A percentile compares a stretch with the other conserved stretches of the same genome.
Conservation (phyloP, 1,284 basidiomycete genomes). For the Trichosporon sp. region DNA sequence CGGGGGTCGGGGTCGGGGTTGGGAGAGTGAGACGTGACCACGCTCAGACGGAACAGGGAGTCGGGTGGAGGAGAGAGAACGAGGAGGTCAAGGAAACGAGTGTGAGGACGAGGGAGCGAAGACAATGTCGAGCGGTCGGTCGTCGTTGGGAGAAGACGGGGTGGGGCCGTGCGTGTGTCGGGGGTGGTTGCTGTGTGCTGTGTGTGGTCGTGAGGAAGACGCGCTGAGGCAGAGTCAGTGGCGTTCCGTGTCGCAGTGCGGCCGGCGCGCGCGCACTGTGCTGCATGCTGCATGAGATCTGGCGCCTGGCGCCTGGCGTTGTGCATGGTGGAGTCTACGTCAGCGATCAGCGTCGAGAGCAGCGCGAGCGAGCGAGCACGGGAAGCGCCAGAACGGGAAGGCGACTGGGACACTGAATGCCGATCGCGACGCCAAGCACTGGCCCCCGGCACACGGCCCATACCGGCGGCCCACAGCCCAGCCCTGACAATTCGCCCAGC, state of each 20-base stretch:
- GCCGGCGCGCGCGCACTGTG: neutral
- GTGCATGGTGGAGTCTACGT: neutral
- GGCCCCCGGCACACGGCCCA: neutral
- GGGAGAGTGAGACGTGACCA: neutral
- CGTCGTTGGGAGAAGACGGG: neutral
- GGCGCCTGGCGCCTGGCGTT: too few species aligned
- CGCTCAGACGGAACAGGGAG: neutral
- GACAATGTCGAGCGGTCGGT: neutral
- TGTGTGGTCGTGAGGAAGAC: neutral
- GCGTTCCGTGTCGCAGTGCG: too few species aligned
- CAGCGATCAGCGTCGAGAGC: neutral
- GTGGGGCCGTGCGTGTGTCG: neutral
- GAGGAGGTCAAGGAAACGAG: neutral
- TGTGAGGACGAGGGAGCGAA: neutral
- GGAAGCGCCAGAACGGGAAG: neutral
- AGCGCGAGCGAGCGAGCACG: too few species aligned
- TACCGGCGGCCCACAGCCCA: neutral
- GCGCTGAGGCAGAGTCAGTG: neutral
- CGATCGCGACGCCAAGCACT: neutral
- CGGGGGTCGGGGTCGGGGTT: neutral
- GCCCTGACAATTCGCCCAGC: neutral
- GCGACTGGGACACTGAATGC: neutral
- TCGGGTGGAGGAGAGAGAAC: neutral
- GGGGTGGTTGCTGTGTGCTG: neutral
- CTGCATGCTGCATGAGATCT: too few species aligned